phyloP scores from a whole-genome alignment of 1,139 yeast genomes.

The Ashbya aceris region DNA sequence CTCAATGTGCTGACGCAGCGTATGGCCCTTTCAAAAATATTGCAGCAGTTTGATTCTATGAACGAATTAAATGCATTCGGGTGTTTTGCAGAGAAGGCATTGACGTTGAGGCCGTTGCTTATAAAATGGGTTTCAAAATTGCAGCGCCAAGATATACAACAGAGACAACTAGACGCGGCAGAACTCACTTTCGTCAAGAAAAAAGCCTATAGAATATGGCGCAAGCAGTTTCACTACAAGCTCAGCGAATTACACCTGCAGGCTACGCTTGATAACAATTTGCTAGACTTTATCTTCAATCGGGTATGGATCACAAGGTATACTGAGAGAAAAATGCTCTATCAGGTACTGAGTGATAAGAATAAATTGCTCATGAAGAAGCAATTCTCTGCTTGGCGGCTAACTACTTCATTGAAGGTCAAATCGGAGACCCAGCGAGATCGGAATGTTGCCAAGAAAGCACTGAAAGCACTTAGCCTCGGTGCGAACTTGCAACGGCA shows the following conservation, averaged over 20 bases:
- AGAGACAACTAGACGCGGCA: conserved; percentile 7
- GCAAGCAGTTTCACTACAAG: conserved; percentile 9
- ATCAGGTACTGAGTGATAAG: conserved; percentile 7
- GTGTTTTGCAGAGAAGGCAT: conserved; percentile 5
- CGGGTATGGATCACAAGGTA: conserved; percentile 23
- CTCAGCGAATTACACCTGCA: conserved; percentile 13
- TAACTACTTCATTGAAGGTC: conserved; percentile 5
- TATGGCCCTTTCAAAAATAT: neutral
- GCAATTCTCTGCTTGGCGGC: conserved; percentile 13
- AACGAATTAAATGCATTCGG: conserved; percentile 4
- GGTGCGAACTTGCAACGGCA: conserved; percentile 3
- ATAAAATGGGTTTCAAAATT: conserved; percentile 19
- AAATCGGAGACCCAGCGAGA: conserved; percentile 9
- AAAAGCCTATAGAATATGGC: conserved; percentile 14
- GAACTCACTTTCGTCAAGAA: conserved; percentile 7
- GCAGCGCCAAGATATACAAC: neutral
- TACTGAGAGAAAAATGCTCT: conserved; percentile 13
- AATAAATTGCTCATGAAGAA: conserved; percentile 5
- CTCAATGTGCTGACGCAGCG: neutral
- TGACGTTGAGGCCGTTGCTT: conserved; percentile 19
- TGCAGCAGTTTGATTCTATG: neutral
- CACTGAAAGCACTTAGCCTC: conserved; percentile 5
- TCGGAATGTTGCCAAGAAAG: neutral
- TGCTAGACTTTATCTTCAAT: conserved; percentile 16
- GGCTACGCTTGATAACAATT: conserved; percentile 9